These are phyloP conservation scores for Penicillium coprophilum DNA, from an alignment of 495 filamentous ascomycete genomes.

Conservation along the genomic window DNA sequence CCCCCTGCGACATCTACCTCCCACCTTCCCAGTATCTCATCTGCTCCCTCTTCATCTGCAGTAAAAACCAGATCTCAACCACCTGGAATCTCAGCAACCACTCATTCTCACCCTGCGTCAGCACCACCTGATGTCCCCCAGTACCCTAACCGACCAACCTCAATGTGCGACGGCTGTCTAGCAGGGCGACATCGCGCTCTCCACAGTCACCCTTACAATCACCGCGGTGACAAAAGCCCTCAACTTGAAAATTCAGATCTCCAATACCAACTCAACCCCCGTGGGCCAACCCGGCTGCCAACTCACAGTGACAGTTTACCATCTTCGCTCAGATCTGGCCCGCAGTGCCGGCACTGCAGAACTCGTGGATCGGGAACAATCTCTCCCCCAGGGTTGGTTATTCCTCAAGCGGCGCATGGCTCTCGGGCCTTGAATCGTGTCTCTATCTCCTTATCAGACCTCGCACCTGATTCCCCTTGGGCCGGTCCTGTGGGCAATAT, in stretches of 20 bases:
- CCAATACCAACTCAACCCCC: neutral
- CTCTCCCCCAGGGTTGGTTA: neutral
- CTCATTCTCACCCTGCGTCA: neutral
- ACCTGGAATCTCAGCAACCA: neutral
- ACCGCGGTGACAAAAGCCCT: neutral
- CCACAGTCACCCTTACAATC: neutral
- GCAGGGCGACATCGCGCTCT: neutral
- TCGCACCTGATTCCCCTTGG: neutral
- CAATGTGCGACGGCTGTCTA: neutral
- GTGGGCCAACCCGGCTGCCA: neutral
- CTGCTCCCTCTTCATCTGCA: neutral
- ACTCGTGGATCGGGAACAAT: no score
- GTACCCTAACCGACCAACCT: neutral
- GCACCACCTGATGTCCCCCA: neutral
- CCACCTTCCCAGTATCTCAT: neutral
- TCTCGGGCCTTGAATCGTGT: neutral
- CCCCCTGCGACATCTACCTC: neutral
- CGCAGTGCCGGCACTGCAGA: neutral
- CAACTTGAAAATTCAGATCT: neutral
- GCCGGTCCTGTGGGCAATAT: neutral
- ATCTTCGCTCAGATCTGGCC: neutral
- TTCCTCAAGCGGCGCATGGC: neutral
- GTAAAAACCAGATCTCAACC: neutral
- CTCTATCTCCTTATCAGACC: neutral
- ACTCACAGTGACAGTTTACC: neutral